Conservation (phyloP, 352 stramenopile species). For the Saprolegnia diclina region DNA sequence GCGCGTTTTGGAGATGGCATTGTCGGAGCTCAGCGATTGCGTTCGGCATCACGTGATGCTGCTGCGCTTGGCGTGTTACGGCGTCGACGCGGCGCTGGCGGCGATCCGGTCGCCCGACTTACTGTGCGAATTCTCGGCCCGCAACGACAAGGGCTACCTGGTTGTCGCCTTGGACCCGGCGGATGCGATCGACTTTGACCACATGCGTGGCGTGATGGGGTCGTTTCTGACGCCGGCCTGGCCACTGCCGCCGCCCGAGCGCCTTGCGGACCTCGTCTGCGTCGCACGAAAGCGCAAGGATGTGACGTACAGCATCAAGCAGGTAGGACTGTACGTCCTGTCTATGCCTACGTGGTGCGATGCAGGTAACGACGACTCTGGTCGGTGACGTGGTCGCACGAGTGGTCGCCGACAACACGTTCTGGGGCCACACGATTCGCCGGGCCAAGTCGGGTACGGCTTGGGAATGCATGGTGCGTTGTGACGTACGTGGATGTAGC, state of each 20-base stretch:
- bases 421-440: constrained; percentile 59
- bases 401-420: constrained; percentile 43
- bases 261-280: constrained; percentile 57
- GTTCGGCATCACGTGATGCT: constrained; percentile 73
- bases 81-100: constrained; percentile 59
- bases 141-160: constrained; percentile 85
- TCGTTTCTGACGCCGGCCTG: constrained; percentile 64
- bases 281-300: constrained; percentile 65
- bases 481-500: constrained; percentile 8
- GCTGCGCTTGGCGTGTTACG: constrained; percentile 77
- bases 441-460: constrained; percentile 27
- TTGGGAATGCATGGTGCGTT: not conserved
- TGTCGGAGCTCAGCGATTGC: constrained; percentile 45
- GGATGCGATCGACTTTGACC: constrained; percentile 37
- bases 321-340: not conserved
- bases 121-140: constrained; percentile 76
- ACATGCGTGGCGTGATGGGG: constrained; percentile 57
- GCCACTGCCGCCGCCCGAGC: constrained; percentile 38
- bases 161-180: constrained; percentile 49
- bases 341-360: not conserved
- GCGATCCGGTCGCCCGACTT: constrained; percentile 45
- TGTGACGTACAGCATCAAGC: constrained; percentile 59
- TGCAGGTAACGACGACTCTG: constrained; percentile 35
- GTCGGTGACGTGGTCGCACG: constrained; percentile 39
- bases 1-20: constrained; percentile 37